Percentiles rank a stretch among this genome's conserved stretches.
These are phyloP conservation scores for Terfezia claveryi DNA, from an alignment of 495 filamentous ascomycete genomes.

Conservation along the genomic window DNA sequence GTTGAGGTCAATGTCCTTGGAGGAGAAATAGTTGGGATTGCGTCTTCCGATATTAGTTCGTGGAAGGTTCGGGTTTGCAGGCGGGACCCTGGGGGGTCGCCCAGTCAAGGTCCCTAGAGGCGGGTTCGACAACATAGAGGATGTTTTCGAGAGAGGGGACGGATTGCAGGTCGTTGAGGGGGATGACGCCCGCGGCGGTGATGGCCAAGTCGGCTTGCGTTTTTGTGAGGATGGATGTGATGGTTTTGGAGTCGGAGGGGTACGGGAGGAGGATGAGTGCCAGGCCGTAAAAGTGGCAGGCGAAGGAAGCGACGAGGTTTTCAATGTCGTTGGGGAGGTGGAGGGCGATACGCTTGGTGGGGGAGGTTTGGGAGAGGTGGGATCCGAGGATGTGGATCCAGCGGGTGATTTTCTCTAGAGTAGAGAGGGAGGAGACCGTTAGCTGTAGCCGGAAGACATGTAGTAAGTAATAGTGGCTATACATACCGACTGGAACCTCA, in stretches of 20 bases:
- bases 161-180: slow-evolving; percentile 48
- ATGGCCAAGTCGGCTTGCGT: slow-evolving; percentile 60
- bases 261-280: slow-evolving; percentile 69
- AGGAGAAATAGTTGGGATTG: slow-evolving; percentile 1
- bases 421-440: background rate
- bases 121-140: slow-evolving; percentile 82
- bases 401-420: slow-evolving; percentile 42
- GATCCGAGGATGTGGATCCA: slow-evolving; percentile 76
- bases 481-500: slow-evolving; percentile 28
- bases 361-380: slow-evolving; percentile 38
- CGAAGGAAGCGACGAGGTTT: slow-evolving; percentile 39
- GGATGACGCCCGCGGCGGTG: slow-evolving; percentile 68
- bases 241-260: slow-evolving; percentile 32
- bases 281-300: slow-evolving; percentile 59
- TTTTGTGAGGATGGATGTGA: slow-evolving; percentile 46
- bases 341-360: slow-evolving; percentile 60
- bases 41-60: slow-evolving; percentile 7
- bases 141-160: slow-evolving; percentile 51
- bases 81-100: slow-evolving; percentile 11
- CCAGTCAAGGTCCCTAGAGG: slow-evolving; percentile 79
- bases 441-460: too few relatives aligned
- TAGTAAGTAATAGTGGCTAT: background rate
- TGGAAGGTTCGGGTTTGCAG: slow-evolving; percentile 12
- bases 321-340: slow-evolving; percentile 89
- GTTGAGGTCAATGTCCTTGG: slow-evolving; percentile 9